A percentile compares a stretch with the other conserved stretches of the same genome.
These are phyloP conservation scores for Plasmodium gallinaceum DNA, from an alignment of 169 alveolate species.

Conservation along the genomic window DNA sequence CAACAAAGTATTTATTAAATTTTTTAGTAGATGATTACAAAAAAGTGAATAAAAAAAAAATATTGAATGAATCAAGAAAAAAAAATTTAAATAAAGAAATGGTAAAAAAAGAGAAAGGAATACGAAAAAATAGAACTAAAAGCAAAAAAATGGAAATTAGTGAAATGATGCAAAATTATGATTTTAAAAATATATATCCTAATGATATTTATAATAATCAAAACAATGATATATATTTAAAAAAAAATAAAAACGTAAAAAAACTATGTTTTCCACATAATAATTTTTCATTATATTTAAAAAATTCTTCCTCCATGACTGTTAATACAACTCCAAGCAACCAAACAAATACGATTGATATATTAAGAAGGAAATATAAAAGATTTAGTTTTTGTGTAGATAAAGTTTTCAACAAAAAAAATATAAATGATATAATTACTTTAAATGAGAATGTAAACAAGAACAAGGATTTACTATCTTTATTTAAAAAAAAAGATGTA, in stretches of 20 bases:
- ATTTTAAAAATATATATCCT: neutral
- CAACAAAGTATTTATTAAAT: conserved; percentile 27
- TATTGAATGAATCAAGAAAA: neutral
- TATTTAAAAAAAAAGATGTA: conserved; percentile 60
- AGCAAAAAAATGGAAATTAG: conserved; percentile 2
- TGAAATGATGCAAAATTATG: neutral
- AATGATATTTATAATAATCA: neutral
- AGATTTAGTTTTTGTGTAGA: conserved; percentile 51
- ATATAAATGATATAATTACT: conserved; percentile 55
- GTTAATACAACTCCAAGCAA: neutral
- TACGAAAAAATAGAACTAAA: neutral
- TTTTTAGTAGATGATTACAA: conserved; percentile 13
- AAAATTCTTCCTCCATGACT: neutral
- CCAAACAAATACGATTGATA: conserved; percentile 16
- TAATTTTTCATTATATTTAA: conserved; percentile 5
- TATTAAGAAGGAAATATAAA: conserved; percentile 44
- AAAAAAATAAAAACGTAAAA: conserved; percentile 13
- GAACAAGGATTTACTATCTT: conserved; percentile 37
- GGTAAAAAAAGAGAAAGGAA: conserved; percentile 3
- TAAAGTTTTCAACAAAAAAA: conserved; percentile 49
- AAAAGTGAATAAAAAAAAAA: conserved; percentile 2
- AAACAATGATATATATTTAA: neutral
- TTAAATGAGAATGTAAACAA: conserved; percentile 66
- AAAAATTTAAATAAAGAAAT: conserved; percentile 11
- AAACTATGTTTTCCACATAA: conserved; percentile 30